phyloP scores from a whole-genome alignment of 148 eudicot genomes.

The Gaultheria prostrata region DNA sequence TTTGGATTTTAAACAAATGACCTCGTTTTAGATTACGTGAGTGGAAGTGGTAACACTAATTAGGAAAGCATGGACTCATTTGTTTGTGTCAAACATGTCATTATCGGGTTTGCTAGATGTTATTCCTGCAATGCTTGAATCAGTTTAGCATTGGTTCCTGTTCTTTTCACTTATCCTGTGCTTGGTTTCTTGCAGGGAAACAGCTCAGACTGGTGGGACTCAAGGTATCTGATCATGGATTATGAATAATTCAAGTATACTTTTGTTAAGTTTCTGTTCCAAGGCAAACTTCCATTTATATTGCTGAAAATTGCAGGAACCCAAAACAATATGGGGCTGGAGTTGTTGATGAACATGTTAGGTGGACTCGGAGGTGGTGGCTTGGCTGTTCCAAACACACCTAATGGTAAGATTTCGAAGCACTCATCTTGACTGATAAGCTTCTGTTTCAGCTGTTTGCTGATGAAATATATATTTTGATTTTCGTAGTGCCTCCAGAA shows the following conservation, averaged over 20 bases:
- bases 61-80: neutral
- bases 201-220: constrained; percentile 55
- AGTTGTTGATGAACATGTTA: constrained; percentile 85
- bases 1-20: no score
- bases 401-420: constrained; percentile 39
- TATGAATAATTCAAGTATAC: neutral
- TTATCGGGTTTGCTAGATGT: neutral
- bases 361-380: constrained; percentile 92
- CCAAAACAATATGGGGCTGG: constrained; percentile 58
- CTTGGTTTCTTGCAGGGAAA: constrained; percentile 49
- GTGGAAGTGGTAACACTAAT: neutral
- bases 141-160: neutral
- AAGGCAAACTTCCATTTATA: neutral
- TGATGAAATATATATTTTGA: neutral
- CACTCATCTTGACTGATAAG: neutral
- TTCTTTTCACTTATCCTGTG: neutral
- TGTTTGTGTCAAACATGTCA: neutral
- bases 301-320: constrained; percentile 43
- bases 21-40: neutral
- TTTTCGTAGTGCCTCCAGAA: constrained; percentile 79
- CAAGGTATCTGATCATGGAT: constrained; percentile 42
- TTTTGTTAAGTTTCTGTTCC: neutral
- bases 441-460: neutral
- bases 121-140: neutral
- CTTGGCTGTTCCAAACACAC: constrained; percentile 45